Evolutionary conservation across 306 rosid genomes (phyloP).

Genomic region (Cucurbita maxima): DNA sequence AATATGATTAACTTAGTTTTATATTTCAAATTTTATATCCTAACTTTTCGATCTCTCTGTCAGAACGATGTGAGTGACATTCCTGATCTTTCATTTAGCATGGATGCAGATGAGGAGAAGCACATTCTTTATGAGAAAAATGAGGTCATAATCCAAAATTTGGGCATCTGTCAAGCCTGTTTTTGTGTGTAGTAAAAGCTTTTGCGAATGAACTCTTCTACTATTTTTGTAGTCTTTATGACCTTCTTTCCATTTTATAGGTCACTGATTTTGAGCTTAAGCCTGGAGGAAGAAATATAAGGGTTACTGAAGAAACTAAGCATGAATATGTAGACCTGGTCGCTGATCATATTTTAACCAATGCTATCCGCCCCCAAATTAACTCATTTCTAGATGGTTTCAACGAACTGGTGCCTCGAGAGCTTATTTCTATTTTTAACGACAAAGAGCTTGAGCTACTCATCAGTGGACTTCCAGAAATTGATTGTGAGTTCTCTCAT

Average conservation of each 20-base stretch:
- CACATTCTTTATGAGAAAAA: conserved; percentile 88
- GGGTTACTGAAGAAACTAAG: conserved; percentile 96
- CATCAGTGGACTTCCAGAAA: conserved; percentile 98
- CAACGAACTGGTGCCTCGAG: conserved; percentile 59
- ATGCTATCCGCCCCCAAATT: conserved; percentile 94
- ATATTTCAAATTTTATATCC: conserved; percentile 1
- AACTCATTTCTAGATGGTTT: conserved; percentile 80
- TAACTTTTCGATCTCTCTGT: conserved; percentile 1
- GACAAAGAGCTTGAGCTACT: conserved; percentile 98
- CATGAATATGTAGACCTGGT: conserved; percentile 98
- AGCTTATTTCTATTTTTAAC: conserved; percentile 79
- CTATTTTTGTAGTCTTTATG: not conserved
- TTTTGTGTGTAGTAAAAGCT: not conserved
- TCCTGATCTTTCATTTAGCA: conserved; percentile 95
- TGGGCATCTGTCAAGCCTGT: not conserved
- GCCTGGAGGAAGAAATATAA: conserved; percentile 95
- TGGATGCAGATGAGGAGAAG: conserved; percentile 97
- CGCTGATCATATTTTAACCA: conserved; percentile 86
- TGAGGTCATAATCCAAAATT: conserved; percentile 34
- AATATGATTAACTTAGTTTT: not conserved
- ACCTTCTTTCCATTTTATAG: conserved; percentile 17
- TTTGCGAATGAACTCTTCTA: not conserved
- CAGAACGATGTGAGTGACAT: conserved; percentile 87
- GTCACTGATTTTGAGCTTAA: conserved; percentile 97
- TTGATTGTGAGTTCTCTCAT: conserved; percentile 62